Percentiles rank a stretch among this genome's conserved stretches.
Evolutionary conservation across 164 flowering plant genomes (phyloP).

Genomic region (Buxus sempervirens): DNA sequence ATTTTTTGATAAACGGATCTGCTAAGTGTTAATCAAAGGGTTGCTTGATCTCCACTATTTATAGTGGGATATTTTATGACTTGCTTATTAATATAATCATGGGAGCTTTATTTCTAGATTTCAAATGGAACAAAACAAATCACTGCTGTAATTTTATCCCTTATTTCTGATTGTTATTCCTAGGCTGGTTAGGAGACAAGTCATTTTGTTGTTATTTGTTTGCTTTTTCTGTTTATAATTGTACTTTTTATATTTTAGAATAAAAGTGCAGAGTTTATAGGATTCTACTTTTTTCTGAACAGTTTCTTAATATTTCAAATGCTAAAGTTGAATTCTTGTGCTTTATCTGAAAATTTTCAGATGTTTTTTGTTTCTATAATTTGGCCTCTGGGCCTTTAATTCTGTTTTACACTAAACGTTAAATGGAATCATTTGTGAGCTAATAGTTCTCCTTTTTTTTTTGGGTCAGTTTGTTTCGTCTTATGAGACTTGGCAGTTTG

Average conservation of each 20-base stretch:
- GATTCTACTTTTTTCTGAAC: neutral
- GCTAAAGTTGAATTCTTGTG: neutral
- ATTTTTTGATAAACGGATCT: too few species aligned
- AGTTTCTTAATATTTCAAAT: neutral
- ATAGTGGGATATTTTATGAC: too few species aligned
- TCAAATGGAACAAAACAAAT: too few species aligned
- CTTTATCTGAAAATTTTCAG: neutral
- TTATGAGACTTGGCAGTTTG: constrained; percentile 54
- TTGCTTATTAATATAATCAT: too few species aligned
- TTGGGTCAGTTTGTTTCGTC: constrained; percentile 28
- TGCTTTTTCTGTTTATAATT: too few species aligned
- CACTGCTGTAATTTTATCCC: too few species aligned
- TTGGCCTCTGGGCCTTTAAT: neutral
- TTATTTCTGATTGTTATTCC: too few species aligned
- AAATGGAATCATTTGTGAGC: neutral
- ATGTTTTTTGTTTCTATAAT: neutral
- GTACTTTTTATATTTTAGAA: neutral
- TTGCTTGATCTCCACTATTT: too few species aligned
- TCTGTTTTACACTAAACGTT: neutral
- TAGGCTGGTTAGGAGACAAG: too few species aligned
- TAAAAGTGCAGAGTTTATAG: neutral
- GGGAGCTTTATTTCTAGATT: too few species aligned
- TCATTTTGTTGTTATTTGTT: too few species aligned
- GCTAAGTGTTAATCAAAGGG: too few species aligned
- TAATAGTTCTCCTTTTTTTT: neutral